These are phyloP conservation scores for Xerocomellus intermedius DNA, from an alignment of 768 basidiomycete genomes.

Conservation along the genomic window DNA sequence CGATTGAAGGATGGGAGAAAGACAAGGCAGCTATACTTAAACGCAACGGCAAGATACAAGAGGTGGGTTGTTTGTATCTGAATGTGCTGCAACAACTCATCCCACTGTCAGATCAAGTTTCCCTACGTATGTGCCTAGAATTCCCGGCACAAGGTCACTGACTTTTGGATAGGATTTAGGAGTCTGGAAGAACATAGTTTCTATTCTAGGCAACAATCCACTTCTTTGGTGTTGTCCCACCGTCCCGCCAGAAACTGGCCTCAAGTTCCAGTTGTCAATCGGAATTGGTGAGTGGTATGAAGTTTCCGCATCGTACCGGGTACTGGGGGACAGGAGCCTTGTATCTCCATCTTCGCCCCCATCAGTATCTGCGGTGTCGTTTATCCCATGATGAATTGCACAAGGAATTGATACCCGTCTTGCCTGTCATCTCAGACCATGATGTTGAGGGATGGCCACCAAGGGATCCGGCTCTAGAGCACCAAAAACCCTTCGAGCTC, in stretches of 20 bases:
- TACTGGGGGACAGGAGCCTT: conserved; percentile 5
- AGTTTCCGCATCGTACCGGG: conserved; percentile 29
- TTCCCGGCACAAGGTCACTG: conserved; percentile 3
- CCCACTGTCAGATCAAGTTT: conserved; percentile 66
- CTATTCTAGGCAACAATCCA: conserved; percentile 74
- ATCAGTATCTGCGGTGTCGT: conserved; percentile 6
- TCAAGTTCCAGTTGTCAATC: conserved; percentile 70
- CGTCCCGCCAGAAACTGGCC: conserved; percentile 62
- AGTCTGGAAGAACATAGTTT: conserved; percentile 62
- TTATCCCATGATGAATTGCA: neutral
- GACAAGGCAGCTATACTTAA: conserved; percentile 88
- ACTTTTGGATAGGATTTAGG: conserved; percentile 69
- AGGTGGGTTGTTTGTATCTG: conserved; percentile 42
- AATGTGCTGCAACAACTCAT: neutral
- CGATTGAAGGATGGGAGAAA: conserved; percentile 98
- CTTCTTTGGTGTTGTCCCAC: conserved; percentile 86
- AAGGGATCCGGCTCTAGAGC: conserved; percentile 48
- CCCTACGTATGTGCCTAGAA: conserved; percentile 68
- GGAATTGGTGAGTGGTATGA: conserved; percentile 75
- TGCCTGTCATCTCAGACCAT: conserved; percentile 29
- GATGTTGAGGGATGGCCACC: conserved; percentile 67
- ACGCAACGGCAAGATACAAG: conserved; percentile 79
- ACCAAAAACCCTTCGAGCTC: conserved; percentile 44
- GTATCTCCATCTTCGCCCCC: neutral
- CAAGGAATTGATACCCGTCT: conserved; percentile 11